Base-by-base conservation (phyloP, 108 stramenopile species). In the Skeletonema costatum region DNA sequence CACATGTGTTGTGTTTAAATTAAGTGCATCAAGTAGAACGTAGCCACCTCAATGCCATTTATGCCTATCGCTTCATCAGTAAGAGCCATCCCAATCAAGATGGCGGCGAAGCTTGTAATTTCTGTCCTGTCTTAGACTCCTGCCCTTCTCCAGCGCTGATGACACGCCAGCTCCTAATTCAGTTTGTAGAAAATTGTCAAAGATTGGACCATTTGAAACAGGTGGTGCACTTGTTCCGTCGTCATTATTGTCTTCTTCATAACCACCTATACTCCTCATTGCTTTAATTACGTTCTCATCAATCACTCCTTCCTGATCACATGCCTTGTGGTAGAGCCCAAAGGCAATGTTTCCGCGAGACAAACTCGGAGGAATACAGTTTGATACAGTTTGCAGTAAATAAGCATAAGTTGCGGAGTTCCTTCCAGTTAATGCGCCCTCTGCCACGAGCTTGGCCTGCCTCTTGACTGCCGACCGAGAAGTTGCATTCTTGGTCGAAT, bases 321-420 rank as follows among this genome's bases (percentile, higher is more conserved):
- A 69, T 46, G 48, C 89, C 87, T 78, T 88, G 73, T 70, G 83
- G 61, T 88, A 92, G 60, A 92, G 60, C 4, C 80, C 87, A 59
- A 85, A 86, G 12, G 89, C 87, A 66, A 92, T 90, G 64, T 92
- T 92, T 44, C 91, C 91, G 13, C 87, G 72, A 35, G 86, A 80
- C 59, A 86, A 74, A 60, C 86, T 85, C 10, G 86, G 81, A 11
- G 88, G 88, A 17, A 88, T 51, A 50, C 81, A 87, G 42, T 87
- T 82, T 11, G 70, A 56, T 33, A 92, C 41, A 31, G 87, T 81
- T 30, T 81, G 81, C 35, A 89, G 58, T 61, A 90, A n/a, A 73
- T 86, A 86, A 2, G 77, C 67, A 64, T 84, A 86, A 30, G 89
- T 88, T 17, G 86, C 87, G 19, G 82, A 44, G 44, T 92, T 92